Conservation (phyloP, 2,329 filamentous ascomycete species). For the Plectosphaerella plurivora region DNA sequence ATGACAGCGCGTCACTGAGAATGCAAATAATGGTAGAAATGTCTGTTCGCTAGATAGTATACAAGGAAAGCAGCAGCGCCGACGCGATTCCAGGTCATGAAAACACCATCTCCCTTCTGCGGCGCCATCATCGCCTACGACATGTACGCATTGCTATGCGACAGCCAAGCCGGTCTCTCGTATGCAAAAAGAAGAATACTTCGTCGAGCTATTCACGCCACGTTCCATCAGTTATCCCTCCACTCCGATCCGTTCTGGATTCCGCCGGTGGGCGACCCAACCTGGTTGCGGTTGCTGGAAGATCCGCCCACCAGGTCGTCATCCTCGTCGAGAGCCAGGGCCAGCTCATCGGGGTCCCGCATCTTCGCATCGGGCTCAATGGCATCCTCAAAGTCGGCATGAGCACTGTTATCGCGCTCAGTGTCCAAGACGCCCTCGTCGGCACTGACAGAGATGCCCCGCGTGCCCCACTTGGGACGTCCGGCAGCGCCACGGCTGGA, state of each 20-base stretch:
- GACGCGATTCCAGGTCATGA: too few relatives aligned
- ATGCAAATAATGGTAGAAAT: too few relatives aligned
- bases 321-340: conserved; percentile 53
- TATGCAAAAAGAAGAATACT: too few relatives aligned
- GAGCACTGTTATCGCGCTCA: conserved; percentile 36
- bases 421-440: conserved; percentile 55
- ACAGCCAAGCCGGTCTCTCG: too few relatives aligned
- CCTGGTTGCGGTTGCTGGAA: conserved; percentile 8
- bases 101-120: not conserved
- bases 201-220: not conserved
- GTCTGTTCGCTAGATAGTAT: too few relatives aligned
- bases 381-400: conserved; percentile 37
- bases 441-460: conserved; percentile 63
- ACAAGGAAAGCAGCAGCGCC: too few relatives aligned
- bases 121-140: not conserved
- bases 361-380: conserved; percentile 62
- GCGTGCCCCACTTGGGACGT: conserved; percentile 56
- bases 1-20: too few relatives aligned
- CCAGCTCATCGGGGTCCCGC: conserved; percentile 62
- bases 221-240: conserved; percentile 24
- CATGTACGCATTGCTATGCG: too few relatives aligned
- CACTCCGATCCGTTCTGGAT: conserved; percentile 44
- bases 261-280: conserved; percentile 26
- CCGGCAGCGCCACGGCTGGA: conserved; percentile 16
- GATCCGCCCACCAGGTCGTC: conserved; percentile 42